Evolutionary conservation across 495 filamentous ascomycete species (phyloP).

Genomic region (Extremus antarcticus): DNA sequence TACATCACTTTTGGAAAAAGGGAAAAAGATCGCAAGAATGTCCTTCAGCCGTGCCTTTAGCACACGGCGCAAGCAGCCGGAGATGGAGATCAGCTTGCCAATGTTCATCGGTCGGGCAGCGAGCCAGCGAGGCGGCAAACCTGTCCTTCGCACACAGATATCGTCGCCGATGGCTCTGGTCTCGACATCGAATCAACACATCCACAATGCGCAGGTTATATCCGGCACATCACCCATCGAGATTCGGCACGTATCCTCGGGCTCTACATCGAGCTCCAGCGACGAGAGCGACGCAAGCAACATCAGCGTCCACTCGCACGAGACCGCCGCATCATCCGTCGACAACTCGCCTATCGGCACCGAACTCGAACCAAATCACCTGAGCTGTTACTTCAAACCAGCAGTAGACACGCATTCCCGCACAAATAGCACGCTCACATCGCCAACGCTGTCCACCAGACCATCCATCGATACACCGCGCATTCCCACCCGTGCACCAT

Average conservation of each 20-base stretch:
- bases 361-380: slow-evolving; percentile 55
- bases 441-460: slow-evolving; percentile 12
- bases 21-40: slow-evolving; percentile 6
- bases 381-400: slow-evolving; percentile 65
- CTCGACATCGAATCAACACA: slow-evolving; percentile 92
- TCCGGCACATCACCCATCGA: slow-evolving; percentile 20
- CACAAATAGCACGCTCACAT: not conserved
- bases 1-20: not conserved
- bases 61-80: slow-evolving; percentile 14
- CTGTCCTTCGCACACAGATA: slow-evolving; percentile 47
- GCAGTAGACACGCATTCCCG: slow-evolving; percentile 34
- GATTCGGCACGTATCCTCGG: slow-evolving; percentile 33
- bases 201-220: slow-evolving; percentile 76
- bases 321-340: slow-evolving; percentile 59
- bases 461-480: slow-evolving; percentile 37
- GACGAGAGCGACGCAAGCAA: slow-evolving; percentile 20
- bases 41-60: slow-evolving; percentile 22
- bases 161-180: slow-evolving; percentile 77
- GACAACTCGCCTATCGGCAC: slow-evolving; percentile 46
- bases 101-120: slow-evolving; percentile 16
- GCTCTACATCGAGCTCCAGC: slow-evolving; percentile 42
- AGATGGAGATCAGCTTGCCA: slow-evolving; percentile 17
- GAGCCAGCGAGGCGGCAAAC: slow-evolving; percentile 14
- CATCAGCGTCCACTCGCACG: slow-evolving; percentile 38
- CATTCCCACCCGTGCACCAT: slow-evolving; percentile 64